Conservation (phyloP, 2,329 filamentous ascomycete genomes). For the Salinomyces thailandicus region DNA sequence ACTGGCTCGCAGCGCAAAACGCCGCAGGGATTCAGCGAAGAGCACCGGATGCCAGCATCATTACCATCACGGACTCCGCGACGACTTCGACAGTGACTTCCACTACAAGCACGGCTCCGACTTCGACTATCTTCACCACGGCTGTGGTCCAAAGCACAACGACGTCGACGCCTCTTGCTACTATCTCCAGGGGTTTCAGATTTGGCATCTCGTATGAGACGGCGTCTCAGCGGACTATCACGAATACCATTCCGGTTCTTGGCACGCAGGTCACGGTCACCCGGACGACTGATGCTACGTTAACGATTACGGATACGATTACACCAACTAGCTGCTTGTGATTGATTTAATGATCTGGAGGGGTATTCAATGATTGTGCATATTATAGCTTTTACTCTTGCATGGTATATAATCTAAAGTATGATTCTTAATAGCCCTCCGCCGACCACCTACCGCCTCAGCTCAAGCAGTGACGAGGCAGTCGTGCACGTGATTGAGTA, state of each 20-base stretch:
- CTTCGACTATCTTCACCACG: slow-evolving; percentile 15
- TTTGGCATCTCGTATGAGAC: slow-evolving; percentile 4
- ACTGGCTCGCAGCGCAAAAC: slow-evolving; percentile 4
- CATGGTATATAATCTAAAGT: too few species aligned
- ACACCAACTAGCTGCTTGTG: slow-evolving; percentile 1
- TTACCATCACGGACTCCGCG: slow-evolving; percentile 23
- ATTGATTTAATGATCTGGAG: too few species aligned
- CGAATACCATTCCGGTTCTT: slow-evolving; percentile 5
- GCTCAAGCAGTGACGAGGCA: too few species aligned
- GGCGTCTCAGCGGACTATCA: slow-evolving; percentile 3
- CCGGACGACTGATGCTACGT: slow-evolving; percentile 3
- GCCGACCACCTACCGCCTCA: too few species aligned
- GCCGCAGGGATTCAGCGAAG: slow-evolving; percentile 17
- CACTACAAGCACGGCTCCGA: slow-evolving; percentile 9
- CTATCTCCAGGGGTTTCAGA: slow-evolving; percentile 4
- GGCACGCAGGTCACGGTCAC: slow-evolving; percentile 3
- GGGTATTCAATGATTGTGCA: too few species aligned
- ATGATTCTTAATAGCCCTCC: too few species aligned
- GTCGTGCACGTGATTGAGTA: too few species aligned
- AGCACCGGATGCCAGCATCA: slow-evolving; percentile 27
- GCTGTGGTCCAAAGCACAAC: slow-evolving; percentile 7
- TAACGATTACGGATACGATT: slow-evolving; percentile 6
- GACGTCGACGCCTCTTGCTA: slow-evolving; percentile 7
- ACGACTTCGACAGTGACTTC: slow-evolving; percentile 17
- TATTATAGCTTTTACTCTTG: too few species aligned